Base-by-base conservation (phyloP, 2,329 filamentous ascomycete species). In the Penicillium sclerotiorum region DNA sequence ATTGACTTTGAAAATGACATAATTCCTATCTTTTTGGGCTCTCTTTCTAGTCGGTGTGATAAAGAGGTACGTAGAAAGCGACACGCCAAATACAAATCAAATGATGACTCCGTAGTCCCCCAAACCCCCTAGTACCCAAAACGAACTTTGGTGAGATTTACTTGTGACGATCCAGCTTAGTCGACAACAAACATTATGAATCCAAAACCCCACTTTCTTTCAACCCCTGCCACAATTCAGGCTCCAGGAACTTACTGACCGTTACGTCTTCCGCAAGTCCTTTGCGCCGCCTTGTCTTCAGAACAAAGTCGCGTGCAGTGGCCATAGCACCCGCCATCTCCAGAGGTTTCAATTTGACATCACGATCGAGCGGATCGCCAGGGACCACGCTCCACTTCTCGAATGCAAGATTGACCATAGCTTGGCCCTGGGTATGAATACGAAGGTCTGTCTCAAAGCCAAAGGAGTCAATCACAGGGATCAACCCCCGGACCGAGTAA, bases 381-480 rank as follows among this genome's bases (percentile, higher is more conserved):
- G 94, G 94, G 1, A 99, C 93, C 54, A 97, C 90, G 65, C 83
- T 91, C 94, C 94, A 99, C 58, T 89, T 86, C 68, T 99, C 94
- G 71, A 99, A 99, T 11, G 95, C 90, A 28, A 99, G 80, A 62
- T 87, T 91, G 45, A 97, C 85, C 65, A 90, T 92, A 48, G 92
- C 91, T 69, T 91, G 87, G 45, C 94, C 93, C 76, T 96, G 90
- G 0, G 93, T 96, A 73, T 96, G 92, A 66, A 97, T 97, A 55
- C 94, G 82, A 50, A 99, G 80, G 75, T 99, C 94, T 12, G 94
- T 97, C 77, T 99, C 94, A 72, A 99, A 97, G 17, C 94, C 94
- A 66, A 99, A 99, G 23, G 87, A 91, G 76, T 99, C 94, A 67
- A 99, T 96, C 52, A 97, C 94, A 8, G 94, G 94, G 48, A 99